phyloP scores from a whole-genome alignment of 2,329 filamentous ascomycete species.

The Metarhizium brunneum region DNA sequence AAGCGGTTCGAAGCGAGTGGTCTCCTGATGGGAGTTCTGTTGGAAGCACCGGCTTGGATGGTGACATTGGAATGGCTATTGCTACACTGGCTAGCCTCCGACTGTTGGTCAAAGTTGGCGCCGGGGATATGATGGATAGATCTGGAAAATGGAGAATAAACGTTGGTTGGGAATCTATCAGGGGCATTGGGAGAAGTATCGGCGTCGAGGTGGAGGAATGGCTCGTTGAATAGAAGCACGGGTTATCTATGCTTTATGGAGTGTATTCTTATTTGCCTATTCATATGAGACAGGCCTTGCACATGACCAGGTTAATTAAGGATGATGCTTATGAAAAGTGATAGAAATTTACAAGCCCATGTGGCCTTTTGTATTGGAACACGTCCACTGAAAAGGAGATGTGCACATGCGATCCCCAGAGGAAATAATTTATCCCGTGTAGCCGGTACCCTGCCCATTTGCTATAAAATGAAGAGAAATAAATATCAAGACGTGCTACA shows the following conservation, averaged over 20 bases:
- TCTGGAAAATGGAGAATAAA: constrained; percentile 70
- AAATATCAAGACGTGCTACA: not conserved
- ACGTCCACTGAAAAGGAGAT: not conserved
- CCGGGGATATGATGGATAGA: constrained; percentile 56
- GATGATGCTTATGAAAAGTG: not conserved
- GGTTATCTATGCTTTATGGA: not conserved
- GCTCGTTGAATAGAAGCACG: constrained; percentile 47
- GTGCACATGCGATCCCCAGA: not conserved
- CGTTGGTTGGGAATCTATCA: constrained; percentile 68
- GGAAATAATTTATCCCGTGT: not conserved
- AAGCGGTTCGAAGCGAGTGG: constrained; percentile 53
- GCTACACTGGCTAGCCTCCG: constrained; percentile 65
- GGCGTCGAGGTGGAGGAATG: constrained; percentile 75
- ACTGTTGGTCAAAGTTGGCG: constrained; percentile 56
- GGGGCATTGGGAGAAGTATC: constrained; percentile 60
- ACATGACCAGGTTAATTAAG: not conserved
- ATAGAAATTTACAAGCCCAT: not conserved
- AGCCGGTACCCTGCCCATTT: not conserved
- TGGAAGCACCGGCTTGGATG: constrained; percentile 31
- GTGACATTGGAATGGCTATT: constrained; percentile 54
- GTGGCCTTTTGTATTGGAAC: not conserved
- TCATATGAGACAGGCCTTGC: not conserved
- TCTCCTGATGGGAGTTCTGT: constrained; percentile 20
- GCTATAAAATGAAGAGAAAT: not conserved
- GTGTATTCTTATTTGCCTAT: not conserved